Evolutionary conservation across 352 stramenopile species (phyloP).

Genomic region (Peronospora destructor): DNA sequence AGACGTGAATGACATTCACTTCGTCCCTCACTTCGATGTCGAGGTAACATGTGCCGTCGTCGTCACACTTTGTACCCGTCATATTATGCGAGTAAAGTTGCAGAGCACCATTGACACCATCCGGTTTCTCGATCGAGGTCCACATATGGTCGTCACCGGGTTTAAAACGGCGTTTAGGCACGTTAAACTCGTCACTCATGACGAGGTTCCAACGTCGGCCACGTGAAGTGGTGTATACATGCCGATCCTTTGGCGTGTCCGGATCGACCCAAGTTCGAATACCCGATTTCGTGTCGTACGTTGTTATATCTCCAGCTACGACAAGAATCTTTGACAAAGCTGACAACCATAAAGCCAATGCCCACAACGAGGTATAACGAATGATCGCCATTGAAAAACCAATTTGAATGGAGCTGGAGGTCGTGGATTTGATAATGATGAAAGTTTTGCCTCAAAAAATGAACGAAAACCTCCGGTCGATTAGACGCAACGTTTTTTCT

Average conservation of each 20-base stretch:
- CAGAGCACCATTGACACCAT: slow-evolving; percentile 77
- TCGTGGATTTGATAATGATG: too few relatives aligned
- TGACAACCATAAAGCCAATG: too few relatives aligned
- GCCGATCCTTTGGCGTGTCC: slow-evolving; percentile 20
- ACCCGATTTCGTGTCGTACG: slow-evolving; percentile 29
- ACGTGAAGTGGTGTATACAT: slow-evolving; percentile 35
- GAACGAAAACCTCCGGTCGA: too few relatives aligned
- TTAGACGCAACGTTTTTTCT: too few relatives aligned
- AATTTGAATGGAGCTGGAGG: too few relatives aligned
- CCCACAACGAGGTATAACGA: too few relatives aligned
- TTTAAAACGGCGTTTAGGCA: slow-evolving; percentile 52
- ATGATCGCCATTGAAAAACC: too few relatives aligned
- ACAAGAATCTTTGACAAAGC: not conserved
- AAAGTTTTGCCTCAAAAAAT: too few relatives aligned
- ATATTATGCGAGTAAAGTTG: slow-evolving; percentile 89
- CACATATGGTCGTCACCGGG: slow-evolving; percentile 87
- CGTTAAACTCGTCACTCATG: slow-evolving; percentile 71
- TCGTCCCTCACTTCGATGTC: slow-evolving; percentile 36
- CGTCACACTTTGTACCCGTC: slow-evolving; percentile 35
- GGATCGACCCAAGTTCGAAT: slow-evolving; percentile 36
- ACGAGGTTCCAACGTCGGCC: slow-evolving; percentile 50
- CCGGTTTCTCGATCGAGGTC: slow-evolving; percentile 60
- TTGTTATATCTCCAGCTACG: not conserved
- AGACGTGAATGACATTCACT: slow-evolving; percentile 38
- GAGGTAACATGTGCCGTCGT: slow-evolving; percentile 41